A percentile compares a stretch with the other conserved stretches of the same genome.
Evolutionary conservation across 2,329 filamentous ascomycete genomes (phyloP).

Genomic region (Cadophora luteo-olivacea): DNA sequence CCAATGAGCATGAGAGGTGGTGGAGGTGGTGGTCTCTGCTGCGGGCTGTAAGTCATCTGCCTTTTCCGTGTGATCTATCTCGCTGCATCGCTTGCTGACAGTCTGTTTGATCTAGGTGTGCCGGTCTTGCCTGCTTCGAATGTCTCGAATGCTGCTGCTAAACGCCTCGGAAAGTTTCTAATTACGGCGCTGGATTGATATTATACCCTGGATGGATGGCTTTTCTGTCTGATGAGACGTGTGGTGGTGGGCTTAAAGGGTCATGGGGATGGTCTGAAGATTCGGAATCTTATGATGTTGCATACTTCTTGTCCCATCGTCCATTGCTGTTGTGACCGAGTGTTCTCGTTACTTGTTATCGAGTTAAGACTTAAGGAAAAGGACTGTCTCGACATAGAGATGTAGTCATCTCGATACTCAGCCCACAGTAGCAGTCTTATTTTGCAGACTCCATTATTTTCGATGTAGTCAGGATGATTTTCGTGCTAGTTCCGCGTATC

Average conservation of each 20-base stretch:
- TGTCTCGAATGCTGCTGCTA: conserved; percentile 44
- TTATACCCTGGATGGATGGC: conserved; percentile 26
- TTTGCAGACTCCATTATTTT: not conserved
- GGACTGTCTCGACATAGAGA: not conserved
- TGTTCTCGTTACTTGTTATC: not conserved
- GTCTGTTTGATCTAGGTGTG: conserved; percentile 33
- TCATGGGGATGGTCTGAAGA: not conserved
- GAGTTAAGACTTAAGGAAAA: not conserved
- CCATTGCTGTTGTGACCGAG: not conserved
- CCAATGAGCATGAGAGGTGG: conserved; percentile 40
- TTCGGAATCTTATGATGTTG: not conserved
- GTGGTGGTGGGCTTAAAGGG: not conserved
- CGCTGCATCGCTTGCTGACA: conserved; percentile 13
- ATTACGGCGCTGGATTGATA: conserved; percentile 20
- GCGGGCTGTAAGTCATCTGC: conserved; percentile 38
- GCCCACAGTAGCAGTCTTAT: not conserved
- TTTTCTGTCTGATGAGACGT: conserved; percentile 6
- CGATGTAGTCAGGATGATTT: not conserved
- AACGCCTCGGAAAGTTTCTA: conserved; percentile 17
- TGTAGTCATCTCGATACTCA: not conserved
- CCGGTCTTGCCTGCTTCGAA: conserved; percentile 42
- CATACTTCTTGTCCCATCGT: not conserved
- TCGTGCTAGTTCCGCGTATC: not conserved
- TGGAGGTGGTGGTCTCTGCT: conserved; percentile 38
- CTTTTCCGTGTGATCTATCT: not conserved